Conservation (phyloP, 1,284 basidiomycete species). For the Ustilago crameri region DNA sequence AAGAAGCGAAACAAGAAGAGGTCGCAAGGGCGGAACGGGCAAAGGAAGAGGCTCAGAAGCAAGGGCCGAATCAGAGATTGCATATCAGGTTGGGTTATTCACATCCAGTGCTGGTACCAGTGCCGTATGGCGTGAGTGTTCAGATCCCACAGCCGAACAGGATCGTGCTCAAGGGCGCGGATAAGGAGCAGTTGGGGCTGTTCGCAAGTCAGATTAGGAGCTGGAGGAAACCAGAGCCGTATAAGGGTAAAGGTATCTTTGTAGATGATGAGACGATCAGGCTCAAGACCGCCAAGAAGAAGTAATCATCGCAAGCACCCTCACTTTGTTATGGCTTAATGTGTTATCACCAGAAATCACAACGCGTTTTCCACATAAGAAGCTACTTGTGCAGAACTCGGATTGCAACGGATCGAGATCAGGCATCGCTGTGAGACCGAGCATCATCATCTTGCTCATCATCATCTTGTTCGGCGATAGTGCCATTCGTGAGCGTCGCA, state of each 20-base stretch:
- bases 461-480: constrained; percentile 22
- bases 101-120: constrained; percentile 83
- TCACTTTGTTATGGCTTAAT: too few species aligned
- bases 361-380: too few species aligned
- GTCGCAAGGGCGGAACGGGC: constrained; percentile 22
- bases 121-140: constrained; percentile 72
- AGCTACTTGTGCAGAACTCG: too few species aligned
- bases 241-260: constrained; percentile 88
- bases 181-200: constrained; percentile 77
- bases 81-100: constrained; percentile 79
- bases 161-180: constrained; percentile 71
- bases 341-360: too few species aligned
- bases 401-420: too few species aligned
- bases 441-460: too few species aligned
- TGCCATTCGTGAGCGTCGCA: constrained; percentile 10
- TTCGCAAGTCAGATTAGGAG: constrained; percentile 87
- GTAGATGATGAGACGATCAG: constrained; percentile 87
- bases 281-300: constrained; percentile 93
- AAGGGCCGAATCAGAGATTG: constrained; percentile 47
- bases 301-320: constrained; percentile 77
- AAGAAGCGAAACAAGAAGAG: constrained; percentile 48
- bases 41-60: constrained; percentile 20
- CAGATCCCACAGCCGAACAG: constrained; percentile 70
- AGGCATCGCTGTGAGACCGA: too few species aligned
- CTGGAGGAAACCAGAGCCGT: constrained; percentile 92